Evolutionary conservation across 768 basidiomycete species (phyloP), one percentile per base, ranked within the genome.

Genomic region (Suillus discolor): DNA sequence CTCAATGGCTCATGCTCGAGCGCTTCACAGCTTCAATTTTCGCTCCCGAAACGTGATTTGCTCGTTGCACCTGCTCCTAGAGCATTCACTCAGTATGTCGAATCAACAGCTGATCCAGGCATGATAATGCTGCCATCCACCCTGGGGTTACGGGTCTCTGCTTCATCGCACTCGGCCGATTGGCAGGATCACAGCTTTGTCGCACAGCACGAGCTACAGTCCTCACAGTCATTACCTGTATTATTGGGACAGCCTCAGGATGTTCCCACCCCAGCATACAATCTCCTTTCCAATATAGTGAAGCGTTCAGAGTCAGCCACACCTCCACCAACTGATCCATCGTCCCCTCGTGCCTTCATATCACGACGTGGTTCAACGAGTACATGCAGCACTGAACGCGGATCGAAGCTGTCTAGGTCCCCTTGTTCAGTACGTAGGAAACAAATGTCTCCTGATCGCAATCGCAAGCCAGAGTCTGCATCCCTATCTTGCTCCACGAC

Each of bases 71-170:
- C 87, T 34, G 83, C 92, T 11, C 91, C 92, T 2, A 84, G 91
- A 45, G 90, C 92, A 2, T 71, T 94, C 44, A 93, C 92, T 2
- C 88, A 91, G 74, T 92, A 88, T 70, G 82, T 90, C 44, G 88
- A 84, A 62, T 85, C 88, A 12, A 79, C 82, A 4, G 77, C 83
- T 34, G 85, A 87, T 69, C 79, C 83, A 16, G 78, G 81, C n/a
- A 69, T 78, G 9, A 86, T 93, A 57, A 70, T 80, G 13, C 76
- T 93, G 1, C 92, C 92, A 7, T 87, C 90, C 8, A 93, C 92
- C 0, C 79, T 92, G 47, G 92, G 92, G 25, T 71, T 90, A 3
- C 85, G 89, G 54, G 67, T 79, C 20, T 74, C 75, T 54, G 69
- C 71, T 23, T 74, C 80, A 18, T 74, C 60, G 3, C 75, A 78